Evolutionary conservation across 345 rosid genomes (phyloP).

Genomic region (Heritiera littoralis): DNA sequence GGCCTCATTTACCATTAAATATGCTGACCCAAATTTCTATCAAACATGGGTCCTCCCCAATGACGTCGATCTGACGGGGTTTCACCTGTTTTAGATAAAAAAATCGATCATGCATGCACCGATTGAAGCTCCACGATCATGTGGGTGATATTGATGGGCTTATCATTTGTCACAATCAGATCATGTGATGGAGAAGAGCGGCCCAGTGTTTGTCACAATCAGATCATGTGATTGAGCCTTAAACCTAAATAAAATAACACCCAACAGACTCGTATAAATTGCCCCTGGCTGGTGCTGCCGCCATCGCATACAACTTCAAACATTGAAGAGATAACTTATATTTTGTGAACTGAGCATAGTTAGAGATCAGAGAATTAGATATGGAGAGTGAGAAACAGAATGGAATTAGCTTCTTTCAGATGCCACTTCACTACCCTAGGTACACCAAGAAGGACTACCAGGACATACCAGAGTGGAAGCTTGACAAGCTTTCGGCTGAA

Average conservation of each 20-base stretch:
- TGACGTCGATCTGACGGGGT: slow-evolving; percentile 4
- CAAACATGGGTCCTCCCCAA: not conserved
- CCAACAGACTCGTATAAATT: not conserved
- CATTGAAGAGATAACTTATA: not conserved
- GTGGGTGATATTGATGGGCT: slow-evolving; percentile 13
- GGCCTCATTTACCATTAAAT: not conserved
- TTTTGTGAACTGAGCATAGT: no score
- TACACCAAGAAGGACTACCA: no score
- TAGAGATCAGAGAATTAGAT: no score
- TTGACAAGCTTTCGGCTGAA: no score
- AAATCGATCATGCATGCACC: not conserved
- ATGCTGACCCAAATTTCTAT: not conserved
- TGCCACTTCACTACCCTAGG: no score
- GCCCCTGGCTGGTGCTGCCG: not conserved
- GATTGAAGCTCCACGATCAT: not conserved
- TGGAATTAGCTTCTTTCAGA: no score
- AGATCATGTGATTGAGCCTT: not conserved
- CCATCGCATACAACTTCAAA: not conserved
- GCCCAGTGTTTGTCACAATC: slow-evolving; percentile 17
- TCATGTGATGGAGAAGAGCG: not conserved
- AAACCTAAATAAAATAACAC: no score
- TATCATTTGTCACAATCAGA: not conserved
- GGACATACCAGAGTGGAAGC: no score
- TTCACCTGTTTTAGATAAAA: not conserved
- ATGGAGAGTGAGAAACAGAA: no score